Percentiles rank a stretch among this genome's conserved stretches.
phyloP scores from a whole-genome alignment of 352 stramenopile genomes.

The Peronospora farinosa region DNA sequence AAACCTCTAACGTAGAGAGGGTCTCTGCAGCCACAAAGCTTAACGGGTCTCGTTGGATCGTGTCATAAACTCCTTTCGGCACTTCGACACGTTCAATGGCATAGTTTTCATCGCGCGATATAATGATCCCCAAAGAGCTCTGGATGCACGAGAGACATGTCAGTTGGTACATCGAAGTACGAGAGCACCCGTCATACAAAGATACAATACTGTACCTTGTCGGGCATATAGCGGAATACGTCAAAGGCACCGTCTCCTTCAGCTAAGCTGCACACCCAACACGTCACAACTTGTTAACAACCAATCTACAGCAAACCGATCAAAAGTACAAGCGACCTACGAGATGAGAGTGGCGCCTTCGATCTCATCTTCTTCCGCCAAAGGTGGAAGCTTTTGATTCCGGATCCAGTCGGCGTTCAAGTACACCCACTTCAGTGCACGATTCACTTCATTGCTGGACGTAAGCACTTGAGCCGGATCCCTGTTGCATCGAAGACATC shows the following conservation, averaged over 20 bases:
- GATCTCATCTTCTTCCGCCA: conserved; percentile 26
- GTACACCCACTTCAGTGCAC: conserved; percentile 83
- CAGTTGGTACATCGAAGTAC: background rate
- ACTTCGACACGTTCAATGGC: conserved; percentile 57
- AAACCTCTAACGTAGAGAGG: conserved; percentile 75
- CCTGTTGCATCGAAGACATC: conserved; percentile 23
- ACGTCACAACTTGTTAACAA: background rate
- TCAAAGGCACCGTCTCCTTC: conserved; percentile 61
- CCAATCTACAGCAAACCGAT: background rate
- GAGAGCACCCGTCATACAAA: background rate
- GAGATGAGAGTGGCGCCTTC: conserved; percentile 27
- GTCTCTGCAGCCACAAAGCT: conserved; percentile 84
- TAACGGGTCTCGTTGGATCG: conserved; percentile 81
- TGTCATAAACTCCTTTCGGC: conserved; percentile 61
- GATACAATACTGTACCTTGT: conserved; percentile 58
- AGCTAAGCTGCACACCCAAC: conserved; percentile 35
- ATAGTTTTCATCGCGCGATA: conserved; percentile 49
- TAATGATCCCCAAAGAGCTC: conserved; percentile 50
- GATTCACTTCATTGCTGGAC: conserved; percentile 59
- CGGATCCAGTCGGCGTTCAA: conserved; percentile 84
- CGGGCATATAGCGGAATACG: conserved; percentile 82
- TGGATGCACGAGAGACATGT: conserved; percentile 7
- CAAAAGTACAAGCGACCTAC: conserved; percentile 20
- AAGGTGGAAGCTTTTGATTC: conserved; percentile 44
- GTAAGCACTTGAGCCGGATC: conserved; percentile 63